Percentiles rank a stretch among this genome's conserved stretches.
Evolutionary conservation across 176 grass and related monocot species (phyloP).

Genomic region (Saccharum officinarum): DNA sequence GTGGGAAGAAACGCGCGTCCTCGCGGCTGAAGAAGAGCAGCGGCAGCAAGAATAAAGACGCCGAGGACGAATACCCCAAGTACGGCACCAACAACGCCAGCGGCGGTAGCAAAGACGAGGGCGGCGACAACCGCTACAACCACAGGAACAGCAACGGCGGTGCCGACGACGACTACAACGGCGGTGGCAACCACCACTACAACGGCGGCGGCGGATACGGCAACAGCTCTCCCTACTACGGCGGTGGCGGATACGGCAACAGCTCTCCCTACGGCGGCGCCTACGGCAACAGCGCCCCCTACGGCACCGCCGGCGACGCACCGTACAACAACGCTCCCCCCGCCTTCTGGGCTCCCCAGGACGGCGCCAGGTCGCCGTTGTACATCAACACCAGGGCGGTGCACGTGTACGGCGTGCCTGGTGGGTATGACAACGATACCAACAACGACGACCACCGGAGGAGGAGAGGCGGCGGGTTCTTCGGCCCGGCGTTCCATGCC

Average conservation of each 20-base stretch:
- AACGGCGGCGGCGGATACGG: neutral
- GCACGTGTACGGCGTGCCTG: conserved; percentile 20
- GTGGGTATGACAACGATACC: neutral
- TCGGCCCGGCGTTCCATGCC: conserved; percentile 34
- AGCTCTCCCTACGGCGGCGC: neutral
- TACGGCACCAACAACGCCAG: neutral
- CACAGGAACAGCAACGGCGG: neutral
- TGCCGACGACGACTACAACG: neutral
- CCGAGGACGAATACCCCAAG: neutral
- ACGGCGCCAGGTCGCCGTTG: conserved; percentile 33
- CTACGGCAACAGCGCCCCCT: neutral
- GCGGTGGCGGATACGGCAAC: neutral
- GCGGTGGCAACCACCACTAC: neutral
- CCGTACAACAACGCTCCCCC: conserved; percentile 9
- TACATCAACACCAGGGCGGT: conserved; percentile 39
- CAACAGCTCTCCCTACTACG: neutral
- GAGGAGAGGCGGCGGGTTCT: conserved; percentile 39
- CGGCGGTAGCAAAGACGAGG: neutral
- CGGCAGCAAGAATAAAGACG: neutral
- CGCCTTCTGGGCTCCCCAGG: neutral
- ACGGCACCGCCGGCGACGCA: neutral
- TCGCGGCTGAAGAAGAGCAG: conserved; percentile 33
- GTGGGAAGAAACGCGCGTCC: conserved; percentile 12
- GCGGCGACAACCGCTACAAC: neutral
- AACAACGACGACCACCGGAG: neutral